Conservation (phyloP, 1,284 basidiomycete genomes). For the Entoloma clypeatum region DNA sequence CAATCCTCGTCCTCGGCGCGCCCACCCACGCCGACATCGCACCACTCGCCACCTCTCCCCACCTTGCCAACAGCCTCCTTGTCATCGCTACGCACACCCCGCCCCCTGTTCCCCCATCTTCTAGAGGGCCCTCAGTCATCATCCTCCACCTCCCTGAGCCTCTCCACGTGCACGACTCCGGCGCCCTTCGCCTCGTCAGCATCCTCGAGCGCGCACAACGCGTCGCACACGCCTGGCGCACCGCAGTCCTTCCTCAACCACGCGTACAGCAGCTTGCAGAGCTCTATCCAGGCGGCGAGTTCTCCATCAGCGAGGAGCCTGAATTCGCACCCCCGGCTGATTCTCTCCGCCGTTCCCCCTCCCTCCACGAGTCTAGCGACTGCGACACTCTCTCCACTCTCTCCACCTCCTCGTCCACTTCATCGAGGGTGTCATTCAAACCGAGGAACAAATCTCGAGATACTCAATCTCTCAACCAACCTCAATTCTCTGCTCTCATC, state of each 20-base stretch:
- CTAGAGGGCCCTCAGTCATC: conserved; percentile 36
- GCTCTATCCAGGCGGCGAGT: conserved; percentile 26
- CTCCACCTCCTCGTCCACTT: conserved; percentile 17
- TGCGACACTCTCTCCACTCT: conserved; percentile 13
- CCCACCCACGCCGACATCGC: conserved; percentile 37
- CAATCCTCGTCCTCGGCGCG: conserved; percentile 49
- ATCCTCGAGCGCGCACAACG: conserved; percentile 52
- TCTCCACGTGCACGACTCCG: conserved; percentile 41
- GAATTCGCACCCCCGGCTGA: conserved; percentile 6
- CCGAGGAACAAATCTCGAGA: neutral
- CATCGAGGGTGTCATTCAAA: conserved; percentile 13
- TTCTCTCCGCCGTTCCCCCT: conserved; percentile 1
- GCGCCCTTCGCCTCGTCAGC: conserved; percentile 47
- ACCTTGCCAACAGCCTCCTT: conserved; percentile 43
- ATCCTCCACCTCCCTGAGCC: conserved; percentile 43
- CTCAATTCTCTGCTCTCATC: conserved; percentile 32
- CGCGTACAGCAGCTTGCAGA: conserved; percentile 31
- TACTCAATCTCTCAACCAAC: conserved; percentile 7
- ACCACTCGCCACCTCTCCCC: conserved; percentile 42
- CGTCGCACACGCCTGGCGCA: conserved; percentile 45
- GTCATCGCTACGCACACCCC: conserved; percentile 48
- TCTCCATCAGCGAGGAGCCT: conserved; percentile 25
- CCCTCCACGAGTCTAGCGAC: neutral
- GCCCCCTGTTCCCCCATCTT: conserved; percentile 26
- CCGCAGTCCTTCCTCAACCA: conserved; percentile 10